Evolutionary conservation across 108 stramenopile genomes (phyloP).

Genomic region (Mediolabrus comicus): DNA sequence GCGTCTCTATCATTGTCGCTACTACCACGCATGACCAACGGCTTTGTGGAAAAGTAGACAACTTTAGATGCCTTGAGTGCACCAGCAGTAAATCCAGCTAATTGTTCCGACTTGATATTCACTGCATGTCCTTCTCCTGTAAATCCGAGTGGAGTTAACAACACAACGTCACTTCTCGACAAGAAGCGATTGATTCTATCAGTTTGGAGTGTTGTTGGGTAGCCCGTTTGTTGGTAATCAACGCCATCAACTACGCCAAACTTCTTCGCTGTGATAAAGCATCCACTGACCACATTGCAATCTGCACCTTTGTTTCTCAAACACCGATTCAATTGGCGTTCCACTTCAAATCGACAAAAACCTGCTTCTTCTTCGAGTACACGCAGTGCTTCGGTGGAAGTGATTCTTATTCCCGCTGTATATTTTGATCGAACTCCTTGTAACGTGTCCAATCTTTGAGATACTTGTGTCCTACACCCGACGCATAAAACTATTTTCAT

Average conservation of each 20-base stretch:
- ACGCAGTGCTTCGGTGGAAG: constrained; percentile 37
- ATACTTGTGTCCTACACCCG: constrained; percentile 54
- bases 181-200: constrained; percentile 40
- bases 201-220: constrained; percentile 37
- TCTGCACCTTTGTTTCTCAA: constrained; percentile 48
- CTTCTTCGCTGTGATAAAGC: constrained; percentile 56
- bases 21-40: constrained; percentile 43
- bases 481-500: constrained; percentile 85
- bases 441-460: constrained; percentile 23
- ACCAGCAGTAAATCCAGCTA: constrained; percentile 59
- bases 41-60: constrained; percentile 55
- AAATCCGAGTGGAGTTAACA: constrained; percentile 58
- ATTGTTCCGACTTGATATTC: constrained; percentile 53
- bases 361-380: constrained; percentile 68
- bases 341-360: constrained; percentile 64
- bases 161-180: constrained; percentile 54
- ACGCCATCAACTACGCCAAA: constrained; percentile 53
- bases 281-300: constrained; percentile 64
- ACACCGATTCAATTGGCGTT: constrained; percentile 51
- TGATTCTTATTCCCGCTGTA: constrained; percentile 35
- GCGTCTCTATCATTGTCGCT: constrained; percentile 4
- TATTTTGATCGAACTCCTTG: background rate
- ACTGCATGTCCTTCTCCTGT: constrained; percentile 48
- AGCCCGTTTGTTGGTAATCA: constrained; percentile 56
- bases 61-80: constrained; percentile 53